Evolutionary conservation across 352 stramenopile genomes (phyloP).

Genomic region (Thraustochytrium sp.): DNA sequence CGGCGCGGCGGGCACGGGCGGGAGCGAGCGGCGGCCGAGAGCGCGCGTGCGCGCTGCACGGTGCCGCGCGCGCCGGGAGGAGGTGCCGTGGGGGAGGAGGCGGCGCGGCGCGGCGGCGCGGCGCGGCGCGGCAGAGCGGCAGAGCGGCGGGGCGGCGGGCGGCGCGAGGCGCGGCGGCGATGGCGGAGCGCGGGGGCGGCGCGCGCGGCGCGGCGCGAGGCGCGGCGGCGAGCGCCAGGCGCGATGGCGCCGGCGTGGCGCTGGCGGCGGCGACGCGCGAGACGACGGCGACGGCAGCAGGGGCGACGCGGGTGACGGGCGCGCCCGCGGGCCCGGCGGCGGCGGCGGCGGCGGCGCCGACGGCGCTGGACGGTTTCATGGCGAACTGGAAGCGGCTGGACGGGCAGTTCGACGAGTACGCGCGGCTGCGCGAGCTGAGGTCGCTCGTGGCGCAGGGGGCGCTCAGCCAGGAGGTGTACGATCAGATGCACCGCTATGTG

Average conservation of each 20-base stretch:
- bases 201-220: no score
- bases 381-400: constrained; percentile 31
- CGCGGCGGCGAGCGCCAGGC: neutral
- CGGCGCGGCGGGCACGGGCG: no score
- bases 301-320: neutral
- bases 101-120: no score
- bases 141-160: no score
- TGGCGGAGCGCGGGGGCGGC: no score
- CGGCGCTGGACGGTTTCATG: neutral
- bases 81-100: no score
- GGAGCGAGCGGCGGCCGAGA: no score
- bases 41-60: no score
- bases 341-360: neutral
- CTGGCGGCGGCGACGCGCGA: neutral
- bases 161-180: no score
- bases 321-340: no score
- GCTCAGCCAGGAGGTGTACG: constrained; percentile 22
- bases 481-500: constrained; percentile 18
- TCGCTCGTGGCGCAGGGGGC: constrained; percentile 31
- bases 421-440: neutral
- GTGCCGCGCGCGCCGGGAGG: no score
- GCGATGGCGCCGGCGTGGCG: neutral
- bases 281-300: neutral
- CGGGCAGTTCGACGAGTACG: constrained; percentile 3
- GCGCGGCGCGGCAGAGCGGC: no score